phyloP scores from a whole-genome alignment of 495 filamentous ascomycete species.

The Penicillium tannophilum region DNA sequence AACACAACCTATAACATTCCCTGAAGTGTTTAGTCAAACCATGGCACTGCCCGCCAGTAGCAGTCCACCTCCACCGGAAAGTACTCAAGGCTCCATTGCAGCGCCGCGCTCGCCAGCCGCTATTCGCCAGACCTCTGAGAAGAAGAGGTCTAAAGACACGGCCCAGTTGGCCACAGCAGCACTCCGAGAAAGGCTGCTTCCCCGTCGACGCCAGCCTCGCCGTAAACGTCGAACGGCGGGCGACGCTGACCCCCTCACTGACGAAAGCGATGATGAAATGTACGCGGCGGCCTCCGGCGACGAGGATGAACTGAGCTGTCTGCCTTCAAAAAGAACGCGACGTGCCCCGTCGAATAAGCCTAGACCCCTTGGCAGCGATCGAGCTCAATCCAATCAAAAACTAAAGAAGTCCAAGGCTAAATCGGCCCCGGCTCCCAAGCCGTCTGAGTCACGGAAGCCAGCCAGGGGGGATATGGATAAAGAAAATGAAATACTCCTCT shows the following conservation, averaged over 20 bases:
- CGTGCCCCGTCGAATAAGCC: slow-evolving; percentile 18
- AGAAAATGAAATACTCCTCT: slow-evolving; percentile 33
- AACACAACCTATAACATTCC: slow-evolving; percentile 21
- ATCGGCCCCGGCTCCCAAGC: slow-evolving; percentile 8
- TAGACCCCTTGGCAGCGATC: slow-evolving; percentile 21
- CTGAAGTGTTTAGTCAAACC: slow-evolving; percentile 48
- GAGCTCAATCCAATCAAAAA: slow-evolving; percentile 14
- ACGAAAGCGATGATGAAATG: slow-evolving; percentile 41
- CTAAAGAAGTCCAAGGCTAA: slow-evolving; percentile 15
- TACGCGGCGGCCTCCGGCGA: slow-evolving; percentile 33
- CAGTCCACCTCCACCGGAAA: slow-evolving; percentile 1
- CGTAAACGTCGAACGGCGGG: slow-evolving; percentile 21
- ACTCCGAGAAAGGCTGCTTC: slow-evolving; percentile 51
- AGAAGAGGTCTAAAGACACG: slow-evolving; percentile 33
- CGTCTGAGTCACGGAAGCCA: slow-evolving; percentile 1
- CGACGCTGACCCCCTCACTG: slow-evolving; percentile 26
- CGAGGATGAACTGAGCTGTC: slow-evolving; percentile 43
- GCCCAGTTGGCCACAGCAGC: slow-evolving; percentile 47
- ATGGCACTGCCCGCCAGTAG: slow-evolving; percentile 53
- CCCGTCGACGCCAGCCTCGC: slow-evolving; percentile 42
- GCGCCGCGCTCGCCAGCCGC: slow-evolving; percentile 18
- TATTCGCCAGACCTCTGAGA: slow-evolving; percentile 21
- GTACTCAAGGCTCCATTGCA: slow-evolving; percentile 26
- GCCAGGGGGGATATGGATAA: slow-evolving; percentile 25
- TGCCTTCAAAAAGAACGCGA: slow-evolving; percentile 29